Conservation (phyloP, 169 alveolate genomes). For the Cryptosporidium xiaoi region DNA sequence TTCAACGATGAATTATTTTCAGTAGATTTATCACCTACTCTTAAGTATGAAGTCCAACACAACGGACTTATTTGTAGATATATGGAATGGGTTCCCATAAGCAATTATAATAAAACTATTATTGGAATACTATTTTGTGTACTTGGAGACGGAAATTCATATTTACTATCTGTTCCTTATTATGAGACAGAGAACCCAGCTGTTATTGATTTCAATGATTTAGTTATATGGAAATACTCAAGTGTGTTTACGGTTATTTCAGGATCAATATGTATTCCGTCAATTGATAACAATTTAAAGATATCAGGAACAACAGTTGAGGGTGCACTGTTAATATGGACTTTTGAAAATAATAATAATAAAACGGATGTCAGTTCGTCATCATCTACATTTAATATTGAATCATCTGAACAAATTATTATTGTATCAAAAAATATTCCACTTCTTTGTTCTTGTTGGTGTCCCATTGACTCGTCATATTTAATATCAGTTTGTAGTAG, state of each 20-base stretch:
- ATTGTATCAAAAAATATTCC: constrained; percentile 39
- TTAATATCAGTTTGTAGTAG: constrained; percentile 15
- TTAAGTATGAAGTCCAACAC: constrained; percentile 12
- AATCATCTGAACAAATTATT: constrained; percentile 44
- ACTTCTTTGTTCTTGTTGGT: constrained; percentile 61
- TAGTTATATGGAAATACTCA: constrained; percentile 36
- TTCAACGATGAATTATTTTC: background rate
- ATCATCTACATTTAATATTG: background rate
- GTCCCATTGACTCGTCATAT: constrained; percentile 38
- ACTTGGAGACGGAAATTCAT: constrained; percentile 27
- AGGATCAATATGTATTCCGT: constrained; percentile 49
- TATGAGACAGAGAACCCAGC: background rate
- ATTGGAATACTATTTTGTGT: constrained; percentile 35
- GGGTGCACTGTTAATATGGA: constrained; percentile 41
- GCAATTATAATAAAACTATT: background rate
- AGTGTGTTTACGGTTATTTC: constrained; percentile 12
- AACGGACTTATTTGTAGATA: constrained; percentile 50
- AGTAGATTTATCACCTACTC: background rate
- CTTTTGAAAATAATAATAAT: constrained; percentile 10
- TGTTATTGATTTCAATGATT: background rate
- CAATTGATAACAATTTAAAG: background rate
- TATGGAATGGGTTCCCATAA: constrained; percentile 63
- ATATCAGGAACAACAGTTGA: constrained; percentile 64
- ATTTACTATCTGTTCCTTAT: constrained; percentile 34
- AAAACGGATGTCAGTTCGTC: background rate